phyloP scores from a whole-genome alignment of 202 grass and related monocot species.

The Carex arenaria region DNA sequence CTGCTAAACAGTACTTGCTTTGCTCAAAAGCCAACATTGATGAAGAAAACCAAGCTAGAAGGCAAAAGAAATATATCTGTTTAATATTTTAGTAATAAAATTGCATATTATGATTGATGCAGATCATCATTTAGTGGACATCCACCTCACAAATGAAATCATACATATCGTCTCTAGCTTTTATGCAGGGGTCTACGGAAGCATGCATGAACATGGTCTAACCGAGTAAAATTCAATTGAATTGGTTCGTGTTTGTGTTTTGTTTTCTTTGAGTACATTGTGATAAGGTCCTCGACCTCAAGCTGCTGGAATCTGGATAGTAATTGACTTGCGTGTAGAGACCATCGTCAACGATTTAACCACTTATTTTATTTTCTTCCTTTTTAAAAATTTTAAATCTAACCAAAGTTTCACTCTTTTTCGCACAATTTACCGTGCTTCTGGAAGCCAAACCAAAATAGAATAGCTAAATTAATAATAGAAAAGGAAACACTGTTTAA shows the following conservation, averaged over 20 bases:
- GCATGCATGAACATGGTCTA: neutral
- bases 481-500: neutral
- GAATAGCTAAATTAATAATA: neutral
- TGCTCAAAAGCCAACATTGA: too few species aligned
- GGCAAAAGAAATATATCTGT: too few species aligned
- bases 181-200: neutral
- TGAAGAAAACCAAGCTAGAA: too few species aligned
- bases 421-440: neutral
- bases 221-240: neutral
- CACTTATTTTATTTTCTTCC: conserved; percentile 19
- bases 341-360: conserved; percentile 6
- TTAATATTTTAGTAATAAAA: too few species aligned
- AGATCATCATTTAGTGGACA: neutral
- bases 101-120: neutral
- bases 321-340: conserved; percentile 4
- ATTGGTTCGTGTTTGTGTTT: neutral
- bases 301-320: neutral
- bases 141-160: too few species aligned
- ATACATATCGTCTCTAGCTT: neutral
- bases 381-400: neutral
- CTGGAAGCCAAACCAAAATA: neutral
- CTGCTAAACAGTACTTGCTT: neutral
- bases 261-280: neutral
- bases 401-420: neutral
- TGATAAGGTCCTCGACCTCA: neutral